Base-by-base conservation (phyloP, 805 yeast genomes). In the Teunomyces tritomae region DNA sequence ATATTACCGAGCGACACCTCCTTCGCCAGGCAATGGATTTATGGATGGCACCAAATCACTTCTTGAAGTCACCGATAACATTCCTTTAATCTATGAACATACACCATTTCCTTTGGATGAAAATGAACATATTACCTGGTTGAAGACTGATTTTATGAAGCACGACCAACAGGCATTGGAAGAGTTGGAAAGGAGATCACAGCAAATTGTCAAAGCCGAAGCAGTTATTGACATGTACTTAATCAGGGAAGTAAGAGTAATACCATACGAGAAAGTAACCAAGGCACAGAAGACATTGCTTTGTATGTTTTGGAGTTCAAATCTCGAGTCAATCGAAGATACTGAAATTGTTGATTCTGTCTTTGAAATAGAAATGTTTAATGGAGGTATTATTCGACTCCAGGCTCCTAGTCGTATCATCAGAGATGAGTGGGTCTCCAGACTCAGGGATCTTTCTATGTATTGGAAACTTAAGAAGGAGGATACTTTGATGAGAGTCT, bases 381-480 rank as follows among this genome's bases (percentile, higher is more conserved):
- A 79, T 48, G 84, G 83, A 0, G 55, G 77, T 0, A 49, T 45
- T 0, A 50, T 85, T 9, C 70, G 75, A 39, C 62, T 89, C 8
- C 79, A 83, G 47, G 89, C 94, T 0, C 79, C 82, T 2, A 69
- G 71, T 49, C 54, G 68, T 13, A 30, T 28, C 0, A 57, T 76
- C 0, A 70, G 92, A 41, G 78, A 82, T 54, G 79, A 77, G 51
- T 91, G 97, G 98, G 73, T 85, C 0, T n/a, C 20, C 0, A 65
- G 80, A 44, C 64, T 91, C 29, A 51, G 47, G 0, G 64, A 67
- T 4, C 56, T 85, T 14, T 57, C 57, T 7, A 50, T 50, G 1
- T 91, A 84, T 61, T 91, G 97, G 97, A 68, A 58, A 17, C 49
- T 57, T 8, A 70, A 81, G 43, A 65, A 61, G 24, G 56, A 55